A percentile compares a stretch with the other conserved stretches of the same genome.
Conservation (phyloP, 208 protist genomes). For the Trichomonas vaginalis region DNA sequence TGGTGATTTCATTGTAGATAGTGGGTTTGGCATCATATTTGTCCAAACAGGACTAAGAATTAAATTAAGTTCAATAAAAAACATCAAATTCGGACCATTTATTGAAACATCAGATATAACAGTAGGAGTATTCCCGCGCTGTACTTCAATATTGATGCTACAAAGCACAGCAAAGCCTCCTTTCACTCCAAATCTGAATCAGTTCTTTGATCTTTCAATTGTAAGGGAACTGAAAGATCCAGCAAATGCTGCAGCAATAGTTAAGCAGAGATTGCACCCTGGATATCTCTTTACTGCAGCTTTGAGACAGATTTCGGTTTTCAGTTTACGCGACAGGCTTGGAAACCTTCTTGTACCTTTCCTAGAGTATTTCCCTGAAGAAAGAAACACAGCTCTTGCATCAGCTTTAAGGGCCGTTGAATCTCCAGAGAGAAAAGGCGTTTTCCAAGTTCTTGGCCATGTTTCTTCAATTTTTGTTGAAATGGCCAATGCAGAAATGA, state of each 20-base stretch:
- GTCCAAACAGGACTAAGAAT: background rate
- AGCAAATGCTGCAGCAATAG: background rate
- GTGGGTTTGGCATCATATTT: background rate
- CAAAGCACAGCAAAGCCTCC: background rate
- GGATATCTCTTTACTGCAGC: background rate
- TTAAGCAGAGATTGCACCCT: background rate
- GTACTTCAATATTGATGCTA: background rate
- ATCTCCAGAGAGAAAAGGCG: background rate
- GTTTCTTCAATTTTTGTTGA: background rate
- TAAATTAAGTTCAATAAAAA: background rate
- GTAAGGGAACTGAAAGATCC: background rate
- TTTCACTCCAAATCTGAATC: background rate
- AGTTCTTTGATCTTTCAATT: slow-evolving; percentile 7
- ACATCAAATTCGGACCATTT: background rate
- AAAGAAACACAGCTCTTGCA: background rate
- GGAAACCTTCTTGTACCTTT: background rate
- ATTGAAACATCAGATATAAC: background rate
- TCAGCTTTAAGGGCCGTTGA: background rate
- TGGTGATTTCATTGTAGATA: background rate
- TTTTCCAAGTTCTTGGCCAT: background rate
- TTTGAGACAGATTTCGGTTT: background rate
- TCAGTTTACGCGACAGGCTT: background rate
- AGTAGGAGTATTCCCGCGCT: background rate
- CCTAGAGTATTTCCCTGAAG: background rate
- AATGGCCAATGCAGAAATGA: background rate